Base-by-base conservation (phyloP, 164 flowering plant genomes). In the Magnolia kwangsiensis region DNA sequence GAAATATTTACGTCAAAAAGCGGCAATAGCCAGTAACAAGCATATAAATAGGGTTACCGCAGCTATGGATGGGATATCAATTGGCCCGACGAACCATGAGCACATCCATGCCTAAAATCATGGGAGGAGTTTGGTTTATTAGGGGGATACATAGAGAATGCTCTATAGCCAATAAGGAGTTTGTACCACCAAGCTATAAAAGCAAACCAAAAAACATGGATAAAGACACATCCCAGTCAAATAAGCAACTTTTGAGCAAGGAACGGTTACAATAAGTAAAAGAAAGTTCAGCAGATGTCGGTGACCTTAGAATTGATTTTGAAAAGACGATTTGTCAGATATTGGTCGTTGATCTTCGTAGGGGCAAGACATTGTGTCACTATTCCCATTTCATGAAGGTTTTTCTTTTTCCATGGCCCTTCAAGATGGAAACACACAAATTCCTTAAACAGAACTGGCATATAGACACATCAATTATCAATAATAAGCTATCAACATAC, bases 41-140 rank as follows among this genome's bases (percentile, higher is more conserved):
- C n/a, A n/a, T n/a, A n/a, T n/a, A n/a, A n/a, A n/a, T n/a, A n/a
- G n/a, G n/a, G n/a, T n/a, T n/a, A n/a, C n/a, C n/a, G n/a, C n/a
- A n/a, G n/a, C n/a, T n/a, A n/a, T n/a, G n/a, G n/a, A n/a, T n/a
- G n/a, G n/a, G n/a, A n/a, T n/a, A n/a, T n/a, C n/a, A n/a, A n/a
- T n/a, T n/a, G n/a, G n/a, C n/a, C n/a, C n/a, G n/a, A n/a, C n/a
- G n/a, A n/a, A n/a, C n/a, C n/a, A n/a, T n/a, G n/a, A n/a, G n/a
- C n/a, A n/a, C n/a, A n/a, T n/a, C n/a, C 89, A 94, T 91, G 16
- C 98, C 98, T 83, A 94, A 45, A 67, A 94, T 92, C 89, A 94
- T 77, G 20, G 98, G 90, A 49, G 98, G 97, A 73, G 80, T 79
- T 78, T 88, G 88, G 14, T 63, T 78, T 51, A 91, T 82, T 37